Conservation (phyloP, 306 rosid genomes). For the Cucumis sativus region Cucumber_9930_V3 NC_026656.2:5839501-5840000, state of each 20-base stretch:
- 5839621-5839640: neutral
- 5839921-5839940: conserved; percentile 94
- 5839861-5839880: neutral
- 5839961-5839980: conserved; percentile 90
- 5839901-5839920: conserved; percentile 91
- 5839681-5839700: neutral
- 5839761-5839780: neutral
- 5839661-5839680: neutral
- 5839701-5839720: neutral
- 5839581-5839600: neutral
- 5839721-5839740: neutral
- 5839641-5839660: neutral
- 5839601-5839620: neutral
- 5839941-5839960: conserved; percentile 94
- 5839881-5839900: neutral
- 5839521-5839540: no score
- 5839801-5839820: neutral
- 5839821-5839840: neutral
- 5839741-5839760: neutral
- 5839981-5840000: conserved; percentile 97
- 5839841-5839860: neutral
- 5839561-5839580: no score
- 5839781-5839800: neutral
- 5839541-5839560: no score
- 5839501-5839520: no score